Evolutionary conservation across 192 early-diverging fungal species (phyloP), one percentile per base, ranked within the genome.

Genomic region (Cetraspora pellucida): DNA sequence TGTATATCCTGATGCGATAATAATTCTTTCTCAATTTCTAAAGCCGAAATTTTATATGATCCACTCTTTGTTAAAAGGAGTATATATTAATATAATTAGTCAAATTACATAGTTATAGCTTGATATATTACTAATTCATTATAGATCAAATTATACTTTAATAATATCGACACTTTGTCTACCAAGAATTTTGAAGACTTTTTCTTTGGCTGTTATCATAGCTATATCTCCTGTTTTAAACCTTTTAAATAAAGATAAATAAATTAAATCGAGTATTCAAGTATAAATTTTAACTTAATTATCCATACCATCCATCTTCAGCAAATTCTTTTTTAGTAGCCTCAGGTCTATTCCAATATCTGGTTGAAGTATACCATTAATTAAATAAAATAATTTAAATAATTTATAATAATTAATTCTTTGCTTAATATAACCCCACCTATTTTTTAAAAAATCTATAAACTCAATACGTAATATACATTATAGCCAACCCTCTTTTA

Each of bases 161-260:
- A 96, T 93, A 21, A 96, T 95, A 72, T 96, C 95, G 31, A 91
- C 87, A 74, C 90, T 91, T 13, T 86, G 82, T 74, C 95, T 89
- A 43, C 95, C 95, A 79, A 94, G 84, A 58, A 96, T 96, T 77
- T 83, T 81, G 82, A 84, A 94, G 25, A 85, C 80, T 1, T 90
- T 90, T 45, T 90, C 81, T 13, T 72, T 69, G 16, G 74, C 45
- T 47, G 81, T 79, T 64, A 89, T 82, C 16, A 85, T 82, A 54
- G 85, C 95, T 44, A 93, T 86, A 81, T 96, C 95, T 44, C 95
- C 95, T 0, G 94, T 94, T 60, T 86, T 86, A 75, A 94, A 95
- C 85, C 85, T 86, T 54, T 60, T 27, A 28, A 52, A 54, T 4
- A 54, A 50, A n/a, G 17, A 10, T 23, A 25, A 43, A 19, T 19